These are phyloP conservation scores for Diaporthe batatas DNA, from an alignment of 2,329 filamentous ascomycete species.

Conservation along the genomic window DNA sequence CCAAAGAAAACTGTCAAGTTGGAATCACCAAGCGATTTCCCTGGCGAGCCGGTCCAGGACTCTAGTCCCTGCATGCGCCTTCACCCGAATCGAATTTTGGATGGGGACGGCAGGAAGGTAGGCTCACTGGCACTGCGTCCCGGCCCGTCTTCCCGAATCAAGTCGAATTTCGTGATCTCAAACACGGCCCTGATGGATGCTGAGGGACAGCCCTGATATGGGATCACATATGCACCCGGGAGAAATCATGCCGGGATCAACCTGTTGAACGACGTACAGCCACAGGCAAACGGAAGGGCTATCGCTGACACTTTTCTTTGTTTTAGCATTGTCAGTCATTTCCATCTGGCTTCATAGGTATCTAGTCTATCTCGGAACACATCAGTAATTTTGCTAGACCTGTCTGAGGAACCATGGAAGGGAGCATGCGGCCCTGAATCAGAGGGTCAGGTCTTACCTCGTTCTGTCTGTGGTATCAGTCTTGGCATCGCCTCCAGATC, in stretches of 20 bases:
- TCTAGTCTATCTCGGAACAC: constrained; percentile 27
- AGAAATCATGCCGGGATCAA: not conserved
- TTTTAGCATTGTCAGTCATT: not conserved
- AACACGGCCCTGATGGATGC: not conserved
- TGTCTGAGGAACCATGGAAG: not conserved
- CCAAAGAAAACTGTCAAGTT: not conserved
- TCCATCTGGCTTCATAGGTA: constrained; percentile 32
- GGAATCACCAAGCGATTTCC: not conserved
- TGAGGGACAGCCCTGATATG: not conserved
- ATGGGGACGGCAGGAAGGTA: not conserved
- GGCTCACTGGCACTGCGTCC: constrained; percentile 32
- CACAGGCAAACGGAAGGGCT: not conserved
- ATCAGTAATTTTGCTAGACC: constrained; percentile 21
- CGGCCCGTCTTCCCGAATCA: not conserved
- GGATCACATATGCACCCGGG: not conserved
- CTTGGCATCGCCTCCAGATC: constrained; percentile 6
- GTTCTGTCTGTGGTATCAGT: constrained; percentile 3
- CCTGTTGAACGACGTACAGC: not conserved
- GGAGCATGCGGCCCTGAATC: not conserved
- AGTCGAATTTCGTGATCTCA: not conserved
- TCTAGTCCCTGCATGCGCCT: not conserved
- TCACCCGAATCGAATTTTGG: constrained; percentile 28
- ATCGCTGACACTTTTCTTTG: not conserved
- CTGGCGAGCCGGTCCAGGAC: not conserved
- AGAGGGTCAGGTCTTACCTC: constrained; percentile 34